Conservation (phyloP, 2,329 filamentous ascomycete genomes). For the Spiromastix sp. region DNA sequence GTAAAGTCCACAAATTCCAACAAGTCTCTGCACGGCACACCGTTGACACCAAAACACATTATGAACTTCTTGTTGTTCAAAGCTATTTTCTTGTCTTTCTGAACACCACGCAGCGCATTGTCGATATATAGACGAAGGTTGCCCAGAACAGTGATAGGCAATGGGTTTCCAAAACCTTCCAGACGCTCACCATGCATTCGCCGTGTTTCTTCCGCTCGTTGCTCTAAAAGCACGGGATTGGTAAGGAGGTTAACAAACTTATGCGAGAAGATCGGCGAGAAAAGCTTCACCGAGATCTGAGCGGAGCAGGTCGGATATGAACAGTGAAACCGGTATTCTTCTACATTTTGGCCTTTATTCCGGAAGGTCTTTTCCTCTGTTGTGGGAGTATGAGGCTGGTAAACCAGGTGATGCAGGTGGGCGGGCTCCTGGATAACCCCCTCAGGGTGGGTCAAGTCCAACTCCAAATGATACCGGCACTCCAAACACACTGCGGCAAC, state of each 20-base stretch:
- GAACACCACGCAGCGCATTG: slow-evolving; percentile 44
- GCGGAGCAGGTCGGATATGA: slow-evolving; percentile 48
- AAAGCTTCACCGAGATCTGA: slow-evolving; percentile 41
- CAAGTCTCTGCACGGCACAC: slow-evolving; percentile 42
- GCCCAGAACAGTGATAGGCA: slow-evolving; percentile 44
- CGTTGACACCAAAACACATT: slow-evolving; percentile 51
- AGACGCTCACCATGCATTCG: slow-evolving; percentile 42
- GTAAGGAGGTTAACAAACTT: slow-evolving; percentile 43
- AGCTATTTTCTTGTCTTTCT: slow-evolving; percentile 45
- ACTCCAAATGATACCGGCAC: slow-evolving; percentile 53
- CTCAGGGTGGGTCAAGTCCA: slow-evolving; percentile 44
- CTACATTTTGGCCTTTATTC: slow-evolving; percentile 25
- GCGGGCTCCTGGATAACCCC: slow-evolving; percentile 34
- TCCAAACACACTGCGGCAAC: slow-evolving; percentile 51
- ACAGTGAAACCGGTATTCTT: slow-evolving; percentile 47
- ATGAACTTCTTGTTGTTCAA: slow-evolving; percentile 54
- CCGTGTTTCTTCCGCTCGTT: slow-evolving; percentile 44
- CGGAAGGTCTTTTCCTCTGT: slow-evolving; percentile 11
- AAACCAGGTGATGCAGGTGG: slow-evolving; percentile 54
- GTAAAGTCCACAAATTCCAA: slow-evolving; percentile 50
- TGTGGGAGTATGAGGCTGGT: slow-evolving; percentile 22
- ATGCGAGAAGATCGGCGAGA: slow-evolving; percentile 40
- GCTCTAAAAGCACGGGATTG: slow-evolving; percentile 41
- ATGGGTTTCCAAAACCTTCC: slow-evolving; percentile 41
- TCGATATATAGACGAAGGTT: slow-evolving; percentile 50